phyloP scores from a whole-genome alignment of 2,329 filamentous ascomycete genomes.

The Sclerotiophoma versabilis region DNA sequence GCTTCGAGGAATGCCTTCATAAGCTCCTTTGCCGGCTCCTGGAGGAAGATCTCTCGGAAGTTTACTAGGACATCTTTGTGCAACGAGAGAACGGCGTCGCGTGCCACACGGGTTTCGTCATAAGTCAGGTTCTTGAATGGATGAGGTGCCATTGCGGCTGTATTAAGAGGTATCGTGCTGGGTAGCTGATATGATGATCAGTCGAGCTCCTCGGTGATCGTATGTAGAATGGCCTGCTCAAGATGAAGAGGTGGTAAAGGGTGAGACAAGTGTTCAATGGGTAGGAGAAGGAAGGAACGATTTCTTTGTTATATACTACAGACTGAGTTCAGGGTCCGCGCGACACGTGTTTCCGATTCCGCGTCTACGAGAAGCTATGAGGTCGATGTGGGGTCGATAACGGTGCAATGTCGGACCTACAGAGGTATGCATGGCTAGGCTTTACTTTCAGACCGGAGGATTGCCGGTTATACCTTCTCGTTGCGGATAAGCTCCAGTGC shows the following conservation, averaged over 20 bases:
- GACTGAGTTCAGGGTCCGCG: not conserved
- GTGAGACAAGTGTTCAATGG: not conserved
- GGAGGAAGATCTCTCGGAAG: constrained; percentile 60
- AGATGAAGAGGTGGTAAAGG: not conserved
- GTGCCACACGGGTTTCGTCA: constrained; percentile 61
- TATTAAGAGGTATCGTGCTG: not conserved
- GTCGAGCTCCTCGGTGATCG: not conserved
- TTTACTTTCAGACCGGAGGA: not conserved
- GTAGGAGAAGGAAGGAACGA: not conserved
- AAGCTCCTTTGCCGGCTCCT: constrained; percentile 59
- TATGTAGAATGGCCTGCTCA: not conserved
- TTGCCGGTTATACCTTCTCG: constrained; percentile 18
- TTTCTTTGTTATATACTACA: not conserved
- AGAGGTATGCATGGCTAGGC: not conserved
- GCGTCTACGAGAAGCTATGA: constrained; percentile 2
- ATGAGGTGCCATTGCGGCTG: constrained; percentile 51
- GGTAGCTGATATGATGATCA: not conserved
- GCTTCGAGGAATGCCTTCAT: constrained; percentile 57
- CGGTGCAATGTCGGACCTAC: constrained; percentile 6
- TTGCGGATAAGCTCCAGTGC: not conserved
- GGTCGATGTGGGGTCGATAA: constrained; percentile 17
- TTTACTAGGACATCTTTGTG: constrained; percentile 49
- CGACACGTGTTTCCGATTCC: constrained; percentile 16
- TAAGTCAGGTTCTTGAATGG: constrained; percentile 64
- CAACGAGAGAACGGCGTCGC: constrained; percentile 57